These are phyloP conservation scores for Trametes cingulata DNA, from an alignment of 768 basidiomycete species.

Conservation along the genomic window DNA sequence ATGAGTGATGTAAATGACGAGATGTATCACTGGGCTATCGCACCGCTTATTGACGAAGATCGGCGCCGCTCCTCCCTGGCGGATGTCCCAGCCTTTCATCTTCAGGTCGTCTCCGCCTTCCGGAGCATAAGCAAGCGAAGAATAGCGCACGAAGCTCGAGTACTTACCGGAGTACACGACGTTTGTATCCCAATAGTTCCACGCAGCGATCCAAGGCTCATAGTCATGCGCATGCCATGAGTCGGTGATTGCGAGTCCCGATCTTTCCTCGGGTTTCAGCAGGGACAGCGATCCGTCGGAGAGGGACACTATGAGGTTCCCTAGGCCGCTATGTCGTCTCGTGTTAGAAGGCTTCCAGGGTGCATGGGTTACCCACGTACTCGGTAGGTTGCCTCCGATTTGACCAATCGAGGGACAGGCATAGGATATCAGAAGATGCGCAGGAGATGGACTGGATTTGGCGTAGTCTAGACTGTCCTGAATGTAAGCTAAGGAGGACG, in stretches of 20 bases:
- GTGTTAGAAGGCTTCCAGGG: not conserved
- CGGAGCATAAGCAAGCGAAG: not conserved
- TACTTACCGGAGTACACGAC: constrained; percentile 84
- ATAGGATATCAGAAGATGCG: constrained; percentile 59
- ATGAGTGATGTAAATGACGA: constrained; percentile 1
- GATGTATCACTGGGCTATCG: constrained; percentile 4
- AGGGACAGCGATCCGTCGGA: constrained; percentile 79
- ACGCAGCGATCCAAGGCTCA: constrained; percentile 93
- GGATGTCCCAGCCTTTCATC: constrained; percentile 89
- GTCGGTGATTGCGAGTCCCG: constrained; percentile 46
- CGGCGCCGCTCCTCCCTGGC: constrained; percentile 60
- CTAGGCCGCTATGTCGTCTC: constrained; percentile 42
- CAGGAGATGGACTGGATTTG: constrained; percentile 48
- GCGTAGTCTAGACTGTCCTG: constrained; percentile 29
- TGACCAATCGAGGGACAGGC: constrained; percentile 94
- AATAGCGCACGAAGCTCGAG: not conserved
- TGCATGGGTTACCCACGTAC: constrained; percentile 38
- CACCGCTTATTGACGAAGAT: constrained; percentile 75
- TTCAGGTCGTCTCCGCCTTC: constrained; percentile 95
- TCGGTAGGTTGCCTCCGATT: constrained; percentile 54
- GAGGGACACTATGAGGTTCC: constrained; percentile 74
- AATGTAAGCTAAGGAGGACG: not conserved
- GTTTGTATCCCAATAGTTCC: constrained; percentile 83
- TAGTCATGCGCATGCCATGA: constrained; percentile 89
- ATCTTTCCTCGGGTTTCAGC: constrained; percentile 48